Evolutionary conservation across 371 early-diverging fungal genomes (phyloP).

Genomic region (Actinomucor elegans): DNA sequence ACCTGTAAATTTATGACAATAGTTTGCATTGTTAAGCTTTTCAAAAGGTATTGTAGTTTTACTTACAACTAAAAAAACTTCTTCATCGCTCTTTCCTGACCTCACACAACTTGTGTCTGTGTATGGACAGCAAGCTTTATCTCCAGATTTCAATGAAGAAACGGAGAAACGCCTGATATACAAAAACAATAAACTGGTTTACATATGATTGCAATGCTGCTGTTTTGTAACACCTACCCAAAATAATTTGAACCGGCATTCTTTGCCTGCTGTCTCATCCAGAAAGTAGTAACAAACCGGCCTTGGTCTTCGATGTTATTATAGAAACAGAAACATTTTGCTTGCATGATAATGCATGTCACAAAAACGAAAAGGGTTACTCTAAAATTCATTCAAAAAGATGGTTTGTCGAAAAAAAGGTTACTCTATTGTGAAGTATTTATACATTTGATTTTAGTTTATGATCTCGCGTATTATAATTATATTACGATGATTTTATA

Average conservation of each 20-base stretch:
- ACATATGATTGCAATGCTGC: too few species aligned
- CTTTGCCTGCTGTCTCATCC: background rate
- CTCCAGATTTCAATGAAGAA: background rate
- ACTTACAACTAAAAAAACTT: background rate
- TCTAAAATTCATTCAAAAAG: too few species aligned
- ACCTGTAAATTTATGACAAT: background rate
- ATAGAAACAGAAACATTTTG: background rate
- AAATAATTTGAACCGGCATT: constrained; percentile 1
- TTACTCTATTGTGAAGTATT: too few species aligned
- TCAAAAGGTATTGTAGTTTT: too few species aligned
- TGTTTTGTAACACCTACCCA: background rate
- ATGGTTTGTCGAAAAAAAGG: too few species aligned
- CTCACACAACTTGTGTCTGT: background rate
- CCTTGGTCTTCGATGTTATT: background rate
- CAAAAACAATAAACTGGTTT: background rate
- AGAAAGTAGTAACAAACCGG: background rate
- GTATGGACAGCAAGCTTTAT: constrained; percentile 4
- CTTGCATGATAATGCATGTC: too few species aligned
- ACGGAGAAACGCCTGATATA: background rate
- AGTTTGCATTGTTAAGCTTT: too few species aligned
- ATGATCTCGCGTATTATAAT: too few species aligned
- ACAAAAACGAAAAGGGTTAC: too few species aligned
- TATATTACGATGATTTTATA: too few species aligned
- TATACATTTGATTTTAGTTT: too few species aligned
- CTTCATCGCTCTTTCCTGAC: background rate